Evolutionary conservation across 306 rosid species (phyloP).

Genomic region (Pterocarpus macrocarpus): DNA sequence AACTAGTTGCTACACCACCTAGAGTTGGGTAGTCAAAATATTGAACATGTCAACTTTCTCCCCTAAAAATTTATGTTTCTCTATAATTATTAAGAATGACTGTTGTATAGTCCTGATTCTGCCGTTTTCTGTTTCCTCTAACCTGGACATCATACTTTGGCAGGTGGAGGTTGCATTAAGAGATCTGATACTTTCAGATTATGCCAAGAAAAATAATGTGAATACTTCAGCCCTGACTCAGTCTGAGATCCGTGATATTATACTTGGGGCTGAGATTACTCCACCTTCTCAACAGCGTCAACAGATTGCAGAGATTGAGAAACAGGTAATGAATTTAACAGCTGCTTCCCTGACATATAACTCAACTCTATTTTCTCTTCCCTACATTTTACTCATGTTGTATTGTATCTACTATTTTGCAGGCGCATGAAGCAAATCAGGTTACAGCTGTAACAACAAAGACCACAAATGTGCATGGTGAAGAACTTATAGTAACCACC

Average conservation of each 20-base stretch:
- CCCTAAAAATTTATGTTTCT: background rate
- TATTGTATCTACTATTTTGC: conserved; percentile 40
- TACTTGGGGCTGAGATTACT: conserved; percentile 99
- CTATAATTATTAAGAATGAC: background rate
- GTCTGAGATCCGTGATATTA: conserved; percentile 98
- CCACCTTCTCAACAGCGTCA: conserved; percentile 99
- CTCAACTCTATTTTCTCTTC: background rate
- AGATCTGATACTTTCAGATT: conserved; percentile 97
- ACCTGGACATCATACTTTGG: conserved; percentile 34
- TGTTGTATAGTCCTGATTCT: background rate
- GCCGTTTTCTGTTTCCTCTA: conserved; percentile 14
- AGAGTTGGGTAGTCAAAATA: background rate
- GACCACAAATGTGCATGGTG: conserved; percentile 96
- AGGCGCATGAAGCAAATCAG: conserved; percentile 95
- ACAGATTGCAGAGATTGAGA: conserved; percentile 98
- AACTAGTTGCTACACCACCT: background rate
- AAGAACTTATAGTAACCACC: conserved; percentile 92
- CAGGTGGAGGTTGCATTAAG: conserved; percentile 99
- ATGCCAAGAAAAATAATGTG: conserved; percentile 98
- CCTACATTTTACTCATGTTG: background rate
- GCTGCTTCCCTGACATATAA: conserved; percentile 9
- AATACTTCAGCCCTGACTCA: conserved; percentile 97
- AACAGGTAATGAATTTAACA: conserved; percentile 68
- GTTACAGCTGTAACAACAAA: conserved; percentile 93
- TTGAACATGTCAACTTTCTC: background rate